phyloP scores from a whole-genome alignment of 768 basidiomycete genomes.

The Collybiopsis confluens region DNA sequence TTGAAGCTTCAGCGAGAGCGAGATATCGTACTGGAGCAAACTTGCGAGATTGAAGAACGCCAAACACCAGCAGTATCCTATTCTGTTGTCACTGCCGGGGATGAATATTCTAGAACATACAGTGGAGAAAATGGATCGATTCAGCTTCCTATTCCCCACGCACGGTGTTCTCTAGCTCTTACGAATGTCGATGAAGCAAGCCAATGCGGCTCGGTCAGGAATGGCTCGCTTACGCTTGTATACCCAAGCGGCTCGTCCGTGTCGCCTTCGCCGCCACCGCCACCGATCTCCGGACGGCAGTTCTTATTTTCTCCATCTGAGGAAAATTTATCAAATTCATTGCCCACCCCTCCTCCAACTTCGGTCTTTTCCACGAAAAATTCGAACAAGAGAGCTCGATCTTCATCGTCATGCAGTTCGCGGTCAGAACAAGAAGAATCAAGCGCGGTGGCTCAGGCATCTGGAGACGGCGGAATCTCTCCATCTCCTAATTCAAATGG shows the following conservation, averaged over 20 bases:
- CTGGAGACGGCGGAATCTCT: neutral
- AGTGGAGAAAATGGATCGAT: neutral
- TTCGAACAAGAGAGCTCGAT: neutral
- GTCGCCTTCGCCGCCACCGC: conserved; percentile 5
- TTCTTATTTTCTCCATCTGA: neutral
- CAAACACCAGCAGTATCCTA: neutral
- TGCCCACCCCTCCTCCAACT: neutral
- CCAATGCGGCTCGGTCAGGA: neutral
- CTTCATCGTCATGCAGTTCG: neutral
- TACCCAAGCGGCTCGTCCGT: neutral
- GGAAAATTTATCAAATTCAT: too few species aligned
- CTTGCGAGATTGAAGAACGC: neutral
- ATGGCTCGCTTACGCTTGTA: neutral
- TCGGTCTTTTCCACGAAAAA: too few species aligned
- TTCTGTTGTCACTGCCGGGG: neutral
- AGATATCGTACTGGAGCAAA: neutral
- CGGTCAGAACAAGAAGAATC: too few species aligned
- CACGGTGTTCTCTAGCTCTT: neutral
- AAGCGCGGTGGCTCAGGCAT: too few species aligned
- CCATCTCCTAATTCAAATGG: neutral
- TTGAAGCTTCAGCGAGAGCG: conserved; percentile 4
- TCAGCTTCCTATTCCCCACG: neutral
- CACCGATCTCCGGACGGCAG: conserved; percentile 1
- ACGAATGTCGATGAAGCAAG: neutral
- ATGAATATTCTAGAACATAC: neutral